Evolutionary conservation across 495 filamentous ascomycete genomes (phyloP), one percentile per base, ranked within the genome.

Genomic region (Penicillium coprophilum): DNA sequence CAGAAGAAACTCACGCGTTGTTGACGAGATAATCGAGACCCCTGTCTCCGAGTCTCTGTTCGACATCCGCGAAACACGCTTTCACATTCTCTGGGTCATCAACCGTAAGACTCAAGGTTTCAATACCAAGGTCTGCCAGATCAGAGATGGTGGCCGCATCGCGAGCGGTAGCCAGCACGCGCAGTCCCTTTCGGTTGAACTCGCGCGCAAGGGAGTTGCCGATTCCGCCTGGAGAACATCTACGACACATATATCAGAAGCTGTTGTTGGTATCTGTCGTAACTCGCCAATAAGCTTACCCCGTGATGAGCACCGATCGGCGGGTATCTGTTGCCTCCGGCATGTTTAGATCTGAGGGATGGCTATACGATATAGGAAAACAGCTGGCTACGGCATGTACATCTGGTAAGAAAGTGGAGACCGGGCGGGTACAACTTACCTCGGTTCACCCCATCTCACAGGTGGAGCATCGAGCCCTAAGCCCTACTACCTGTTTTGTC

Each of bases 1-100:
- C 3, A 46, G 20, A 17, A 23, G 17, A 36, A 71, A 63, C 78
- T 67, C 48, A 83, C 59, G 84, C 84, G 73, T 87, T 87, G 64
- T 87, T 87, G 50, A 85, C 76, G 7, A 87, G 70, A 56, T 80
- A 80, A 61, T 86, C 77, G 21, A 87, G 71, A 17, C 74, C 73
- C 15, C 68, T 71, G 24, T 71, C 76, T 4, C 65, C 70, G 0
- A 82, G 77, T 30, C 70, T 65, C 19, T 60, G 62, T 27, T 77
- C 58, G 4, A 84, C 72, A 38, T 79, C 69, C 4, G 62, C 53
- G 60, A 68, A 75, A 38, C 79, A 78, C 0, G 61, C 59, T 23
- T 68, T 64, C 50, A 86, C 73, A 63, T 75, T 82, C 21, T 74
- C 68, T 27, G 53, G 58, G 27, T 76, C 65, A 59, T 80, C 74